Evolutionary conservation across 1,284 basidiomycete species (phyloP), one percentile per base, ranked within the genome.

Genomic region (Thelephora terrestris): DNA sequence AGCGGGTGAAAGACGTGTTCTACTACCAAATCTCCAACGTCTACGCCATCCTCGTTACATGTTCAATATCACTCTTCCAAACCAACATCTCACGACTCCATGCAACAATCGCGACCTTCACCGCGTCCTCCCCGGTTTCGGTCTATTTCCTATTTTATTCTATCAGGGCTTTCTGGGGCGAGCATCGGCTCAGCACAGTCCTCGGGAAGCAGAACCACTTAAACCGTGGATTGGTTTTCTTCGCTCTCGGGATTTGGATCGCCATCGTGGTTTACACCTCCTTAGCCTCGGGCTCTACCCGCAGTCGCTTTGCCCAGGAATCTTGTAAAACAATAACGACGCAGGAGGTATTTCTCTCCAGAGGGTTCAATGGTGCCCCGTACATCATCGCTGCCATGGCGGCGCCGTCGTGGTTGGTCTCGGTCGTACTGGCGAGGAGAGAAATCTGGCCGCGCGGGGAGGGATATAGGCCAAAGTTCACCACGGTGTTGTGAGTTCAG

Each of bases 61-160:
- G 38, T 24, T 25, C 18, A 5, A 45, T 52, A 14, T 46, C 53
- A 20, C 46, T 53, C 32, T 18, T 46, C 27, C 38, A 43, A n/a
- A 21, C 29, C n/a, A 27, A 45, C 2, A 43, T 55, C 32, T 52
- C 50, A 3, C 49, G 45, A 27, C 43, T 53, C n/a, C 52, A 55
- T 42, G 52, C 53, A 7, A 6, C 32, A 12, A 5, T 12, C 39
- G 17, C 25, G 17, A 23, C 18, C 9, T 16, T n/a, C 14, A 42
- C n/a, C 39, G 39, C 16, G 9, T 42, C 21, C 5, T 20, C 39
- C 20, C 39, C 18, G 20, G 12, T 42, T 23, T 42, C 39, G 2
- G 6, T 20, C 1, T 42, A 42, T 25, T 25, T 42, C n/a, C 12
- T 20, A 6, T 9, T 18, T 16, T 42, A 20, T 25, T 21, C 39